A percentile compares a stretch with the other conserved stretches of the same genome.
Conservation (phyloP, 306 rosid genomes). For the Gleditsia sinensis region DNA sequence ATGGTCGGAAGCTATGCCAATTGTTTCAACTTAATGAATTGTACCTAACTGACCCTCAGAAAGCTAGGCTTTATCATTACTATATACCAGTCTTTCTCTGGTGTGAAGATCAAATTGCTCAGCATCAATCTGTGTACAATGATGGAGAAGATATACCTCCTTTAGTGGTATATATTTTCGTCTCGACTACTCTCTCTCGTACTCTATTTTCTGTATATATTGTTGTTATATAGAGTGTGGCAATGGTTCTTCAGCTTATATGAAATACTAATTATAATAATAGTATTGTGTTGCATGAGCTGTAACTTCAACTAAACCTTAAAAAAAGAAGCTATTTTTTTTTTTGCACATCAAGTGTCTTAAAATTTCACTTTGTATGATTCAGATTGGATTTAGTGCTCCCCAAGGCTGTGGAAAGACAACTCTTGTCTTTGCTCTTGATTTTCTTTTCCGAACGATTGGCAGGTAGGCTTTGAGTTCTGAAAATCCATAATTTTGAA, state of each 20-base stretch:
- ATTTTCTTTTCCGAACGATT: slow-evolving; percentile 63
- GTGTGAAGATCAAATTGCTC: slow-evolving; percentile 78
- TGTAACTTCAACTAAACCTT: slow-evolving; percentile 8
- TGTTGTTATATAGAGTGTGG: not conserved
- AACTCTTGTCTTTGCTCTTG: slow-evolving; percentile 91
- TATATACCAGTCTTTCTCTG: slow-evolving; percentile 86
- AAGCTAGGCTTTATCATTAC: slow-evolving; percentile 91
- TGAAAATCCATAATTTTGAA: slow-evolving; percentile 6
- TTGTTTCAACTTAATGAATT: slow-evolving; percentile 80
- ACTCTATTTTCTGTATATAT: not conserved
- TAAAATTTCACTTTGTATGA: slow-evolving; percentile 18
- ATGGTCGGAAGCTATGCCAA: slow-evolving; percentile 64
- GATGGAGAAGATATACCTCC: slow-evolving; percentile 79
- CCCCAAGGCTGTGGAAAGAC: slow-evolving; percentile 99
- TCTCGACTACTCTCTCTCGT: not conserved
- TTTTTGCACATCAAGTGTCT: not conserved
- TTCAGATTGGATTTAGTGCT: slow-evolving; percentile 95
- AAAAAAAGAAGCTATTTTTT: not conserved
- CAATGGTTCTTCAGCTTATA: not conserved
- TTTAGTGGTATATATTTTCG: slow-evolving; percentile 58
- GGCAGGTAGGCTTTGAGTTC: slow-evolving; percentile 54
- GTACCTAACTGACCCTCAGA: slow-evolving; percentile 66
- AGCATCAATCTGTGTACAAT: slow-evolving; percentile 67
- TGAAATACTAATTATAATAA: not conserved
- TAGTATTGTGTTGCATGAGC: not conserved